Base-by-base conservation (phyloP, 495 filamentous ascomycete genomes). In the Aspergillus olivimuriae region DNA sequence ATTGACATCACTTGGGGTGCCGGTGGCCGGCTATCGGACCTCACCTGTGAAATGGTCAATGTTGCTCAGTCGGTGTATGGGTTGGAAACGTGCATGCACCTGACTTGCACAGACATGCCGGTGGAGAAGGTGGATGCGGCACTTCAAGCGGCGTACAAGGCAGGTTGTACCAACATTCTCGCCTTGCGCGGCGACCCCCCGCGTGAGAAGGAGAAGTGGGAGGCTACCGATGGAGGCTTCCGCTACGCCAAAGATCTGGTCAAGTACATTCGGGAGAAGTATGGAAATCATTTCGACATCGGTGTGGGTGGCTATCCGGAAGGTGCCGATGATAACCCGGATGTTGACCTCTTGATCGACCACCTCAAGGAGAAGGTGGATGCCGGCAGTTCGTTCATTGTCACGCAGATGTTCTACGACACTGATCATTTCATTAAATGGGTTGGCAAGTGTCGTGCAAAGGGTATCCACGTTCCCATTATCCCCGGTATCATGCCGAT, bases 381-480 rank as follows among this genome's bases (percentile, higher is more conserved):
- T 67, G 87, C 87, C 36, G 94, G 94, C 28, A 89, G 83, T 40
- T 82, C 86, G 8, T 96, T 95, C 63, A 81, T 99, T 37, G 83
- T 99, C 40, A 97, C 94, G 0, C 94, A 99, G 70, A 99, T 99
- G 94, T 95, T 95, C 66, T 99, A 99, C 68, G 90, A 97, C 61
- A 89, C 81, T 19, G 91, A 99, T 53, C 89, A 86, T 55, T 99
- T 97, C 66, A 64, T 97, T 22, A 72, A 76, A 32, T 99, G 94
- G 94, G 87, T 94, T 23, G 62, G 77, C 43, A 91, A 87, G 61
- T 86, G 86, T 42, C 80, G 89, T 26, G 89, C 78, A 18, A 80
- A 77, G 57, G 94, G 94, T 16, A 89, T 99, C 58, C 82, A 69
- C 15, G 75, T 94, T 18, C 91, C 94, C 18, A 94, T 99, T 55